Base-by-base conservation (phyloP, 768 basidiomycete genomes). In the Hysterangium stoloniferum region DNA sequence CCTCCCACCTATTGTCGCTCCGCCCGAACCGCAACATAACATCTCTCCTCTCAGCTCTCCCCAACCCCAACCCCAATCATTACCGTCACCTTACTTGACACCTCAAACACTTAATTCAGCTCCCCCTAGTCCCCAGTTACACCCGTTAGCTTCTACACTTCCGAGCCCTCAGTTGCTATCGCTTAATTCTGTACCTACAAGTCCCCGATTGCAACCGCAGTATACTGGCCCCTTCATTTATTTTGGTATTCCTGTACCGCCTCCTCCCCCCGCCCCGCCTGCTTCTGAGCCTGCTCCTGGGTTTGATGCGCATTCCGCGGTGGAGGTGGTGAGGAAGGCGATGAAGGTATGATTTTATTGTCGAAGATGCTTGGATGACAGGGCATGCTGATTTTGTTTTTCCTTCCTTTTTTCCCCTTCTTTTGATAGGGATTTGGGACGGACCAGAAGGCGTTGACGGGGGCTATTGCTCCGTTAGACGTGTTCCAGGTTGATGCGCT, bases 401-500 rank as follows among this genome's bases (percentile, higher is more conserved):
- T 15, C 2, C 15, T 22, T 25, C 15, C 24, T 42, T 6, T n/a
- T 24, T 22, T 20, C 42, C 5, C 5, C 28, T 3, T 2, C 27
- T 15, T 9, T 31, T 51, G 9, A 51, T 33, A 51, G 49, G 49
- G 49, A 1, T 51, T 51, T 31, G 49, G 49, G 5, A 51, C 49
- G 2, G 49, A 51, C 25, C 38, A 51, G 34, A 51, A 51, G 49
- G 37, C 49, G 17, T 19, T 51, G 27, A 51, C 49, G 2, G 38
- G 31, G 9, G 49, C 49, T 11, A 27, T 51, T 15, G 49, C 49
- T 6, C 49, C 49, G 12, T 22, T 51, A 3, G 49, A 51, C 22
- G 38, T 40, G 27, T 51, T 40, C 19, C 49, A 51, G 25, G n/a
- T 51, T 6, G 49, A 51, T 13, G 37, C 49, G 15, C 25, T 51